phyloP scores from a whole-genome alignment of 768 basidiomycete species.

The Kwoniella sp. region DNA sequence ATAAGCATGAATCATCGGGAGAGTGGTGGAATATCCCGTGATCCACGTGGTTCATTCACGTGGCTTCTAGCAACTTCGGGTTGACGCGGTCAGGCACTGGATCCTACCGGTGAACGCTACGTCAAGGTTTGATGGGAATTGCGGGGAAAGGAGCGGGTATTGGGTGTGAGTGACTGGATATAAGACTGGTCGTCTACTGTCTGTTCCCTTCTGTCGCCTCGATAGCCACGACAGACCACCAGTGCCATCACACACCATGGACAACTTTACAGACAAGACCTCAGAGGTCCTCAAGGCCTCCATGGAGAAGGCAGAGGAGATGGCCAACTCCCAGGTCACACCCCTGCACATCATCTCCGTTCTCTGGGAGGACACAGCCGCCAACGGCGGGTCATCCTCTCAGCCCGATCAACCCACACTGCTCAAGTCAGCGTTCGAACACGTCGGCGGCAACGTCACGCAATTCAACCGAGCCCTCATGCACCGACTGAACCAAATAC shows the following conservation, averaged over 20 bases:
- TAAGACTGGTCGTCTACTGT: too few species aligned
- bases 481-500: constrained; percentile 71
- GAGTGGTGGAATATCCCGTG: too few species aligned
- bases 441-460: constrained; percentile 71
- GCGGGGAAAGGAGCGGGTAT: too few species aligned
- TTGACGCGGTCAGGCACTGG: too few species aligned
- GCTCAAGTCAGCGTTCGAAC: constrained; percentile 70
- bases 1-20: too few species aligned
- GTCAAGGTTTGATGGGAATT: background rate
- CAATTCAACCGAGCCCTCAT: constrained; percentile 68
- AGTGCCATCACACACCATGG: constrained; percentile 55
- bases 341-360: constrained; percentile 79
- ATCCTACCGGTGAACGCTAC: too few species aligned
- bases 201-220: too few species aligned
- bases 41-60: too few species aligned
- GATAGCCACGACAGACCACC: background rate
- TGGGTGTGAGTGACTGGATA: too few species aligned
- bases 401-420: constrained; percentile 57
- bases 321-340: constrained; percentile 75
- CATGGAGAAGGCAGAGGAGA: constrained; percentile 75
- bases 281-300: constrained; percentile 66
- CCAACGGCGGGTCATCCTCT: constrained; percentile 2
- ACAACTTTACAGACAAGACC: constrained; percentile 81
- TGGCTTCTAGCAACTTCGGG: constrained; percentile 4
- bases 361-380: constrained; percentile 64